phyloP scores from a whole-genome alignment of 225 moss, liverwort and hornwort genomes.

The Pseudisothecium myosuroides region DNA sequence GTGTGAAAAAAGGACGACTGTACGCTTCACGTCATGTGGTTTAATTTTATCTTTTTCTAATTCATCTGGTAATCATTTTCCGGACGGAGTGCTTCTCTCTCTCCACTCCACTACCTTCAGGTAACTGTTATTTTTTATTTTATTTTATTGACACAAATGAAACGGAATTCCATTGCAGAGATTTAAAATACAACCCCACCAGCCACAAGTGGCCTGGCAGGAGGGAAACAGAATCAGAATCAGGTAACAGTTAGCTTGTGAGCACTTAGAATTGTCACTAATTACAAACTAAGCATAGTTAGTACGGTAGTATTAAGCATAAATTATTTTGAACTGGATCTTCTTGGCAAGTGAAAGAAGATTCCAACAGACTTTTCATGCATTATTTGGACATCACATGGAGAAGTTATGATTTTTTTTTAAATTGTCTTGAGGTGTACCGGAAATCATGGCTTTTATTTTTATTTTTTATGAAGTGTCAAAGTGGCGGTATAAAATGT shows the following conservation, averaged over 20 bases:
- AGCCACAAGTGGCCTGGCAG: too few species aligned
- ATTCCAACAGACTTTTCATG: neutral
- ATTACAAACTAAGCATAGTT: neutral
- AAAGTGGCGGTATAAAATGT: too few species aligned
- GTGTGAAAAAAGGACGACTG: neutral
- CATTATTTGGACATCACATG: fast-evolving
- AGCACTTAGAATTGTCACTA: neutral
- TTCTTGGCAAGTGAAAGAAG: neutral
- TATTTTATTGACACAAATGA: too few species aligned
- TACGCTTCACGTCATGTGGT: neutral
- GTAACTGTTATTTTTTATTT: neutral
- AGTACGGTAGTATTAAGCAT: neutral
- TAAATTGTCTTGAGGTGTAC: neutral
- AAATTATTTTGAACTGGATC: neutral
- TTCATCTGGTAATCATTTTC: neutral
- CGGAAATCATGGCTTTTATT: too few species aligned
- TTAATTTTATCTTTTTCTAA: neutral
- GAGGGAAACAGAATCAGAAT: too few species aligned
- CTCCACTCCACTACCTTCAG: neutral
- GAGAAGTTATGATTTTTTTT: too few species aligned
- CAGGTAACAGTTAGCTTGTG: neutral
- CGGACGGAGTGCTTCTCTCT: neutral
- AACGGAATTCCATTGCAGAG: too few species aligned
- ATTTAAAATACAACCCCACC: too few species aligned
- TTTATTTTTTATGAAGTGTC: too few species aligned